Evolutionary conservation across 2,329 filamentous ascomycete genomes (phyloP).

Genomic region (Lecanicillium sp.): DNA sequence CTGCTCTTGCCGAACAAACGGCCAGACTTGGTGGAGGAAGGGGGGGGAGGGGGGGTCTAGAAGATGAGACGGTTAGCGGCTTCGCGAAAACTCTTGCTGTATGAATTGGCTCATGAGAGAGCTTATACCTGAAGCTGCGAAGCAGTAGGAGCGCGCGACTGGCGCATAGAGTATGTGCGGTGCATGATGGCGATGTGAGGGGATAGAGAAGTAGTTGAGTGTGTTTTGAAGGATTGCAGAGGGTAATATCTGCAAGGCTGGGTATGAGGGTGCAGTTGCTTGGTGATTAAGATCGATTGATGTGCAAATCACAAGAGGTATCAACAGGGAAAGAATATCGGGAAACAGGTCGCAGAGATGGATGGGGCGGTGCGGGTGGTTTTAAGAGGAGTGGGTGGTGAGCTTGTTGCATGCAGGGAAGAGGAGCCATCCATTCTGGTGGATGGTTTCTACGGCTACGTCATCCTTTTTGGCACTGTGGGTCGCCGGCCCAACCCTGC

Average conservation of each 20-base stretch:
- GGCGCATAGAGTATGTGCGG: slow-evolving; percentile 98
- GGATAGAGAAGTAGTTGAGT: background rate
- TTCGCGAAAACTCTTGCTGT: background rate
- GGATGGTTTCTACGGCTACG: slow-evolving; percentile 16
- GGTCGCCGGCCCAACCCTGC: slow-evolving; percentile 10
- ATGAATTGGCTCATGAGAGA: background rate
- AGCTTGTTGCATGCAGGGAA: slow-evolving; percentile 12
- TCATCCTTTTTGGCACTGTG: slow-evolving; percentile 13
- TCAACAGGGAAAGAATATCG: slow-evolving; percentile 9
- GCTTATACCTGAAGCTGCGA: slow-evolving; percentile 58
- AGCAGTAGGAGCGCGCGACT: slow-evolving; percentile 90
- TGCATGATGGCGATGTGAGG: slow-evolving; percentile 60
- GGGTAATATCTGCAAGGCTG: background rate
- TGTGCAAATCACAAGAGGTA: slow-evolving; percentile 7
- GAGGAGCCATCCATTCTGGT: background rate
- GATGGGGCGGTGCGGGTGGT: slow-evolving; percentile 12
- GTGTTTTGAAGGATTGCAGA: background rate
- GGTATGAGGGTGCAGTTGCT: background rate
- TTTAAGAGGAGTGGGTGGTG: slow-evolving; percentile 9
- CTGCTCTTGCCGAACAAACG: slow-evolving; percentile 83
- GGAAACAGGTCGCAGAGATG: slow-evolving; percentile 3
- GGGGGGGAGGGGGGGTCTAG: slow-evolving; percentile 87
- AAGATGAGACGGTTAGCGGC: slow-evolving; percentile 10
- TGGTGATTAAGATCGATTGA: slow-evolving; percentile 7
- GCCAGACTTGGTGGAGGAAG: slow-evolving; percentile 84